These are phyloP conservation scores for Malus hybrid DNA, from an alignment of 331 rosid species.

Conservation along the genomic window DNA sequence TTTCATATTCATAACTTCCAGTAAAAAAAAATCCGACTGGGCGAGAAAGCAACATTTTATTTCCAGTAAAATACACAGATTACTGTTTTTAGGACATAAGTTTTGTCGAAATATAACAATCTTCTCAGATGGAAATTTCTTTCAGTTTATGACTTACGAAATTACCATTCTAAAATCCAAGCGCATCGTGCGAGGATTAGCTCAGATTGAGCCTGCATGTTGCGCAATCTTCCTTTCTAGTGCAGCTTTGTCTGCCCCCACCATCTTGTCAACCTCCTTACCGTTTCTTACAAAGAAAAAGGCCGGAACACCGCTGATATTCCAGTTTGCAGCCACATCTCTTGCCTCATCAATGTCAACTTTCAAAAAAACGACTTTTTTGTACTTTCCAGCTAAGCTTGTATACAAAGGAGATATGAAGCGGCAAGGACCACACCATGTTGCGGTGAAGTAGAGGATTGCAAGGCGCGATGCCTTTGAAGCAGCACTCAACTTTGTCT, in stretches of 20 bases:
- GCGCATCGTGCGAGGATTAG: not conserved
- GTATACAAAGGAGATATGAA: slow-evolving; percentile 53
- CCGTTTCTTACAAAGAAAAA: slow-evolving; percentile 66
- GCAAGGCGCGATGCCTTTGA: slow-evolving; percentile 56
- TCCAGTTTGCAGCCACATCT: slow-evolving; percentile 63
- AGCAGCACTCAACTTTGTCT: slow-evolving; percentile 57
- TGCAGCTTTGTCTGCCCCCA: slow-evolving; percentile 54
- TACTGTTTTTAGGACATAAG: not conserved
- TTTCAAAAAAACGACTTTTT: slow-evolving; percentile 54
- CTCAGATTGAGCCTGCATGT: slow-evolving; percentile 34
- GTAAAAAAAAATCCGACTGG: not conserved
- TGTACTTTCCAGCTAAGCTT: slow-evolving; percentile 64
- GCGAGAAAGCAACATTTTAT: not conserved
- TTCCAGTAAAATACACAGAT: not conserved
- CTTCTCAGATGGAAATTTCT: not conserved
- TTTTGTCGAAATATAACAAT: not conserved
- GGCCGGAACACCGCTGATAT: slow-evolving; percentile 65
- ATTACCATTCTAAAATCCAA: not conserved
- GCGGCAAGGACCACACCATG: slow-evolving; percentile 93
- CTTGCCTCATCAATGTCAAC: slow-evolving; percentile 70
- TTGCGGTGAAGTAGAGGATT: slow-evolving; percentile 62
- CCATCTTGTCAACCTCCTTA: slow-evolving; percentile 56
- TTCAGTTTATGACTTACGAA: not conserved
- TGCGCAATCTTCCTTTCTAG: slow-evolving; percentile 62
- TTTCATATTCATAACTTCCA: not conserved